Base-by-base conservation (phyloP, 257 asterid genomes). In the Solanum gracilifrons region DNA sequence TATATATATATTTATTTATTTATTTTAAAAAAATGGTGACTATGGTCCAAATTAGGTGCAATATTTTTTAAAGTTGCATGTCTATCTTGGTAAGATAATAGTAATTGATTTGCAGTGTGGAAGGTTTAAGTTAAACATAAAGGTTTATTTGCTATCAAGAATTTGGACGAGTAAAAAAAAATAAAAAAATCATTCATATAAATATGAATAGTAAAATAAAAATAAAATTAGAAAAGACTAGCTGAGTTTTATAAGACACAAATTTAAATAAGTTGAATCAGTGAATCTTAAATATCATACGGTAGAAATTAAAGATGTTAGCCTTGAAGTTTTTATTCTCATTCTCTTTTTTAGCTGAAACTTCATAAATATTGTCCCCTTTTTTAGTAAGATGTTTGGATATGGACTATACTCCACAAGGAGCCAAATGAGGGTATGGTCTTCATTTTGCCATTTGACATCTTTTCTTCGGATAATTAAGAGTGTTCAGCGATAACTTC, bases 291-390 rank as follows among this genome's bases (percentile, higher is more conserved):
- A 69, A 69, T 69, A 31, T 15, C 23, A 69, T 2, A 29, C 7
- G 1, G 1, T 31, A 69, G 5, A 31, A 7, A 31, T 16, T 7
- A 4, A 31, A 31, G 3, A 16, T 7, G 13, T 7, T 21, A 16
- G 39, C 37, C 37, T 68, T 29, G 10, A 4, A 32, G 79, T 11
- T 72, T 32, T 32, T 33, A 31, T 71, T 16, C 18, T 8, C 1
- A 0, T 32, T 6, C 7, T 15, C 1, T 31, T 72, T 33, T 72
- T 72, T 15, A 4, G 13, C 1, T 9, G 2, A 21, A 33, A 11
- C 16, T 72, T 72, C 4, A 72, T 32, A 6, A 0, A 11, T 0
- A 9, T 9, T 9, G 7, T 4, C 1, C 2, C 15, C 0, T 32
- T 72, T 32, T 72, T 3, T 35, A 18, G 6, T 72, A 9, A 33